Evolutionary conservation across 108 stramenopile species (phyloP), one percentile per base, ranked within the genome.

Genomic region (Schizochytrium sp.): DNA sequence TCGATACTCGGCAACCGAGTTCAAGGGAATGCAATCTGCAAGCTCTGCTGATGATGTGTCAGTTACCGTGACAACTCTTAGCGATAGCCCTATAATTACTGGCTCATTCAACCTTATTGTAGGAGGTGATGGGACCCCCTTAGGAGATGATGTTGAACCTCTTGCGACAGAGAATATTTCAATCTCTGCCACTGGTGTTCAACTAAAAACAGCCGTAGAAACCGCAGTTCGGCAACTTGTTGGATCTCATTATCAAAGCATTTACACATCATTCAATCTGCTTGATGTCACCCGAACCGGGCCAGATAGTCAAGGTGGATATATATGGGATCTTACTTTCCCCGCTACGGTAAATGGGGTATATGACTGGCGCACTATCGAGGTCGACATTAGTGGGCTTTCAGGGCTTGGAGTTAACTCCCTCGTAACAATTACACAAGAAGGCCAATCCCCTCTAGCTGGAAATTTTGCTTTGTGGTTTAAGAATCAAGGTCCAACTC

Each of bases 381-480:
- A 57, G 13, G 58, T 57, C 8, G n/a, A 88, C 46, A 40, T 19
- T 3, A 61, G 46, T 38, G 28, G 8, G 1, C 41, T 88, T 15
- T 19, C 17, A 17, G 88, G 88, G 3, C 58, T 42, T 5, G 44
- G 45, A 19, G 88, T 57, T 8, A 42, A 15, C 44, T 44, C 88
- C 5, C 8, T n/a, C 12, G 88, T 61, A 42, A n/a, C 58, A 4
- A 61, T n/a, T 38, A 28, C 58, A 17, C 42, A 50, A 10, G 40
- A 46, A 8, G 88, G 88, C 61, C 4, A 61, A 50, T 59, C 59
- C 3, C 88, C 88, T 3, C 38, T 88, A 15, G 15, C 17, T 46
- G 88, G 88, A 40, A 45, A 38, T 57, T 88, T 88, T 47, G 15
- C 42, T 0, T 61, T 88, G 17, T 88, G 41, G 55, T 88, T 88